Percentiles rank a stretch among this genome's conserved stretches.
These are phyloP conservation scores for Auricularia heimuer DNA, from an alignment of 768 basidiomycete species.

Conservation along the genomic window DNA sequence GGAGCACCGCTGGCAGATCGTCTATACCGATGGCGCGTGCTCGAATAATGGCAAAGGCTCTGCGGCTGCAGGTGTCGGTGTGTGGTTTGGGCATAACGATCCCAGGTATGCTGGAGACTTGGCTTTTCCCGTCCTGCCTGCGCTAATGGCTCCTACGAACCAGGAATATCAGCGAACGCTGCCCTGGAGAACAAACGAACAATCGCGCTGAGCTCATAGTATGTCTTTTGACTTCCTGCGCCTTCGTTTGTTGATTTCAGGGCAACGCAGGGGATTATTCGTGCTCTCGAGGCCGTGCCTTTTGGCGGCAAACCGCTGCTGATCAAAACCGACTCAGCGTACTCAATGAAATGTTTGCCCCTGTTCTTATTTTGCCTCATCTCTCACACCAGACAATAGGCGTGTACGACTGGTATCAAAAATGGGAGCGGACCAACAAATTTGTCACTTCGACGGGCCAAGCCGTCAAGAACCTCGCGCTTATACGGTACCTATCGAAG, in stretches of 20 bases:
- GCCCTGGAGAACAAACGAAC: slow-evolving; percentile 27
- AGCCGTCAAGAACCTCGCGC: too few species aligned
- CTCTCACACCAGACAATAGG: too few species aligned
- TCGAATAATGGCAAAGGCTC: slow-evolving; percentile 64
- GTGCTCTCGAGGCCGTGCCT: slow-evolving; percentile 70
- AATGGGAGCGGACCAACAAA: too few species aligned
- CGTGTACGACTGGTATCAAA: too few species aligned
- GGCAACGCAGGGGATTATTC: slow-evolving; percentile 61
- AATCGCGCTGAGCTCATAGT: slow-evolving; percentile 14
- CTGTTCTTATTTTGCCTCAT: not conserved
- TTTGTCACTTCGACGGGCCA: too few species aligned
- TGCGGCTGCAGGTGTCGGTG: slow-evolving; percentile 72
- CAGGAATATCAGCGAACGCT: slow-evolving; percentile 66
- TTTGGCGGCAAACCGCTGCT: slow-evolving; percentile 43
- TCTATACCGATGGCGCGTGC: slow-evolving; percentile 85
- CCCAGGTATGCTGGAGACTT: slow-evolving; percentile 33
- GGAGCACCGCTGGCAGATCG: slow-evolving; percentile 33
- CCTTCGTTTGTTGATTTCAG: not conserved
- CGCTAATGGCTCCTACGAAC: not conserved
- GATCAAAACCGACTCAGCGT: slow-evolving; percentile 81
- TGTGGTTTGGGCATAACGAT: slow-evolving; percentile 76
- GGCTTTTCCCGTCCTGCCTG: not conserved
- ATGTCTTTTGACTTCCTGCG: not conserved
- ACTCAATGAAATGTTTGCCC: slow-evolving; percentile 63
- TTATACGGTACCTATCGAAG: too few species aligned